Percentiles rank a stretch among this genome's conserved stretches.
phyloP scores from a whole-genome alignment of 768 basidiomycete genomes.

The Xerocomellus amylosporus region DNA sequence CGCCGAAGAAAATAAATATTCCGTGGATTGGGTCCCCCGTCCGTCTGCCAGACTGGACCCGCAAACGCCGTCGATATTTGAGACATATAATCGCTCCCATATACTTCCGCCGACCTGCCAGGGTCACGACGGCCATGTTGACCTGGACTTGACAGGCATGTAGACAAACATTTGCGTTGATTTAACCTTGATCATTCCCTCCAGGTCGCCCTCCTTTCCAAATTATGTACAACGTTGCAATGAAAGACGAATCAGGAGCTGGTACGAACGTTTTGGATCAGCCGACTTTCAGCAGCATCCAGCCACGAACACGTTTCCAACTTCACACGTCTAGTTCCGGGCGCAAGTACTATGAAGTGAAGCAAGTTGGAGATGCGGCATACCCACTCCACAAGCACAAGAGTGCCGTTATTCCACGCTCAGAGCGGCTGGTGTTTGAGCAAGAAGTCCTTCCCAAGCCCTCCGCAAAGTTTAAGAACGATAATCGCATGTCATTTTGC shows the following conservation, averaged over 20 bases:
- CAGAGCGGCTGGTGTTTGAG: constrained; percentile 71
- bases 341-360: constrained; percentile 85
- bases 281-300: constrained; percentile 82
- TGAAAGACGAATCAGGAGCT: constrained; percentile 63
- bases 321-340: constrained; percentile 76
- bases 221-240: constrained; percentile 83
- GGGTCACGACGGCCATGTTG: constrained; percentile 75
- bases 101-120: constrained; percentile 80
- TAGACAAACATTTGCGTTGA: neutral
- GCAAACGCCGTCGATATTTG: constrained; percentile 53
- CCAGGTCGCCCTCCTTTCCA: constrained; percentile 91
- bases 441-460: constrained; percentile 84
- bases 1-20: constrained; percentile 56
- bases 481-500: constrained; percentile 69
- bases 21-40: constrained; percentile 75
- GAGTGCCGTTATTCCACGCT: constrained; percentile 60
- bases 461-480: constrained; percentile 71
- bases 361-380: constrained; percentile 81
- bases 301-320: constrained; percentile 75
- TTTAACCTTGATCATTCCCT: neutral
- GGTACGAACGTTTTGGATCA: constrained; percentile 71
- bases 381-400: constrained; percentile 75
- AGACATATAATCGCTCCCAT: constrained; percentile 67
- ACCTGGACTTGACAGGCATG: constrained; percentile 76
- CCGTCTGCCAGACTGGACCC: constrained; percentile 70